Evolutionary conservation across 352 stramenopile species (phyloP), one percentile per base, ranked within the genome.

Genomic region (Globisporangium nunn): DNA sequence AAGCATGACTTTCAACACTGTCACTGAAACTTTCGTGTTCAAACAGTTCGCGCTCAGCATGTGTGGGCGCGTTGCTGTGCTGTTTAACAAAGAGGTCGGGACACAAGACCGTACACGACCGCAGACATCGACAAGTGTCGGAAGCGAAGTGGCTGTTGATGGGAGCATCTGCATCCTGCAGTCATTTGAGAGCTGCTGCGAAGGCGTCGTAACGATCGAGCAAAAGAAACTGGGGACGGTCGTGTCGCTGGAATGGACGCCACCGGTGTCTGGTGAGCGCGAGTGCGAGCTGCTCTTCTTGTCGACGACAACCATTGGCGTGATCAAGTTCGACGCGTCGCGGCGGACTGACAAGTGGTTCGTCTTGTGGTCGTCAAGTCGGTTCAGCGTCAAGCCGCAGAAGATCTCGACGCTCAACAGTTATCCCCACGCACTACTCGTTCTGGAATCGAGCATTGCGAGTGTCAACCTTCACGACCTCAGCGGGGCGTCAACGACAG

Each of bases 171-270:
- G 81, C 54, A 70, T 91, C 29, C 56, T 85, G 10, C 71, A 73
- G 40, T 43, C 66, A 1, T 67, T 87, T 50, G 79, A 89, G 23
- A 72, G 50, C 23, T 75, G 60, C 8, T 66, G 76, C 31, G 79
- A 92, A 73, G 78, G 65, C 0, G 56, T 88, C 33, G 66, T 90
- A 10, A 52, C 55, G 15, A 58, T 92, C 30, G 55, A 73, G 17
- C 72, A 74, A 18, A 82, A 89, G 44, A 75, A 89, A 23, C 80
- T 84, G 56, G 79, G 80, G 11, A 54, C 61, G 11, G 57, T 92
- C 30, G 47, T 87, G 10, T 77, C 75, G 2, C 70, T 92, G 39
- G 61, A 88, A 51, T 92, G 82, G 79, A 88, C 77, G 4, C 79
- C 78, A 2, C 69, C 65, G 30, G 59, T 83, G 15, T 74, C 76